A percentile compares a stretch with the other conserved stretches of the same genome.
These are phyloP conservation scores for Pseudogymnoascus sp. DNA, from an alignment of 2,329 filamentous ascomycete species.

Conservation along the genomic window DNA sequence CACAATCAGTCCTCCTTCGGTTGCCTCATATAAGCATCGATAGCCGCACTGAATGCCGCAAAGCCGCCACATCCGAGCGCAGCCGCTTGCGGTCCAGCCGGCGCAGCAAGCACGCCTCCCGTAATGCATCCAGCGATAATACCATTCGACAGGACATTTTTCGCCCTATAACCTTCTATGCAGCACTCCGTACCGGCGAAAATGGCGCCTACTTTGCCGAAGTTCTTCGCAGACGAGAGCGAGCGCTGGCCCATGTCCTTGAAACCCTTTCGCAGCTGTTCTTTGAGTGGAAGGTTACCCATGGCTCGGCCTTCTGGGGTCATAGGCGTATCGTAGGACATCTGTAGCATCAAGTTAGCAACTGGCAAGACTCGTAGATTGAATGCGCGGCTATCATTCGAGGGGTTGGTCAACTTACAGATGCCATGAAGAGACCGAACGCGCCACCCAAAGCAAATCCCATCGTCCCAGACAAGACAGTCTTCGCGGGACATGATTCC, in stretches of 20 bases:
- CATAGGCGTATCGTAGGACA: conserved; percentile 95
- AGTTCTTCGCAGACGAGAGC: conserved; percentile 83
- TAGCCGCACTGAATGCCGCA: conserved; percentile 84
- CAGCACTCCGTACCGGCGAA: conserved; percentile 93
- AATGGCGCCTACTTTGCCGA: conserved; percentile 84
- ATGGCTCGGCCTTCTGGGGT: conserved; percentile 38
- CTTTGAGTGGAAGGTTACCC: conserved; percentile 64
- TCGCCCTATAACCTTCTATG: conserved; percentile 85
- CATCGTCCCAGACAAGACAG: conserved; percentile 82
- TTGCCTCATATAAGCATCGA: conserved; percentile 85
- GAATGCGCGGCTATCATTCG: conserved; percentile 1
- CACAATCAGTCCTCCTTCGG: conserved; percentile 46
- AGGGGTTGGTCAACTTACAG: conserved; percentile 49
- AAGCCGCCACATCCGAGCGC: conserved; percentile 86
- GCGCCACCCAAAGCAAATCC: conserved; percentile 89
- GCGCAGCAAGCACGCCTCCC: conserved; percentile 78
- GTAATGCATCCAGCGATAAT: conserved; percentile 84
- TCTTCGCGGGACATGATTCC: conserved; percentile 89
- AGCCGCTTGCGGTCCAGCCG: conserved; percentile 83
- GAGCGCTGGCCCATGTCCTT: conserved; percentile 90
- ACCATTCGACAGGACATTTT: conserved; percentile 88
- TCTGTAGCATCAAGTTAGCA: conserved; percentile 44
- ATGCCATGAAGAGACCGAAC: conserved; percentile 97
- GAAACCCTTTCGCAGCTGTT: conserved; percentile 81
- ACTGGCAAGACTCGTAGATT: background rate